These are phyloP conservation scores for Fomitiporia mediterranea DNA, from an alignment of 1,284 basidiomycete species.

Conservation along the genomic window DNA sequence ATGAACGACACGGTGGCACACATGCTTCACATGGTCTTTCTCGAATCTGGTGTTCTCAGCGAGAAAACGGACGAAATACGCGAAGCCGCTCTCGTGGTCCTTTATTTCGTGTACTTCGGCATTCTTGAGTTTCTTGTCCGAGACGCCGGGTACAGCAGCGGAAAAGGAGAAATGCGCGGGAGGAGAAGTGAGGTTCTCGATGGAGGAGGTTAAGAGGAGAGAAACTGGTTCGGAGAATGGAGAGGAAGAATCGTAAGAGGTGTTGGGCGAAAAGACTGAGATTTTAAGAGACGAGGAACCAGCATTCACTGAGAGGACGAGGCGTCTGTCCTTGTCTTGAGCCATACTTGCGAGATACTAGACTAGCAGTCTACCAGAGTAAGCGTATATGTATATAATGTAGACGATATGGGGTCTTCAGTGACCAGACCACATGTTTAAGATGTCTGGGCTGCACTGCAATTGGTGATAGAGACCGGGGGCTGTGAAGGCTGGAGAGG, in stretches of 20 bases:
- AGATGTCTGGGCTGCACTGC: too few species aligned
- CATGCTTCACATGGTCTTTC: conserved; percentile 41
- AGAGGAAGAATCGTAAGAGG: conserved; percentile 16
- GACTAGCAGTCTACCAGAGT: neutral
- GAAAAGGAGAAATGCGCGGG: conserved; percentile 48
- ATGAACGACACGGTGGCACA: conserved; percentile 79
- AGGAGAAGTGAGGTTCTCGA: conserved; percentile 53
- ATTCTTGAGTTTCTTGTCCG: conserved; percentile 32
- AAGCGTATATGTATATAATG: neutral
- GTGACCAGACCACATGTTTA: too few species aligned
- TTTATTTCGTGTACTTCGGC: conserved; percentile 37
- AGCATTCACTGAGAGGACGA: conserved; percentile 61
- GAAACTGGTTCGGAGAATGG: conserved; percentile 33
- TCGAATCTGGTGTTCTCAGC: conserved; percentile 41
- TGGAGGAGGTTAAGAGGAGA: conserved; percentile 46
- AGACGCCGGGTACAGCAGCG: conserved; percentile 24
- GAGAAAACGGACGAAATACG: conserved; percentile 53
- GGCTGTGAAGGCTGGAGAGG: too few species aligned
- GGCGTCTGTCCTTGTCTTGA: conserved; percentile 20
- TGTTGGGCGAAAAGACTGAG: conserved; percentile 48
- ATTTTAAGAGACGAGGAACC: conserved; percentile 79
- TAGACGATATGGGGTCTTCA: too few species aligned
- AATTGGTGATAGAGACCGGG: too few species aligned
- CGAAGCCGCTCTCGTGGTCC: conserved; percentile 62
- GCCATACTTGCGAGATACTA: neutral